Evolutionary conservation across 352 stramenopile species (phyloP), one percentile per base, ranked within the genome.

Genomic region (Aphanomyces cochlioides): DNA sequence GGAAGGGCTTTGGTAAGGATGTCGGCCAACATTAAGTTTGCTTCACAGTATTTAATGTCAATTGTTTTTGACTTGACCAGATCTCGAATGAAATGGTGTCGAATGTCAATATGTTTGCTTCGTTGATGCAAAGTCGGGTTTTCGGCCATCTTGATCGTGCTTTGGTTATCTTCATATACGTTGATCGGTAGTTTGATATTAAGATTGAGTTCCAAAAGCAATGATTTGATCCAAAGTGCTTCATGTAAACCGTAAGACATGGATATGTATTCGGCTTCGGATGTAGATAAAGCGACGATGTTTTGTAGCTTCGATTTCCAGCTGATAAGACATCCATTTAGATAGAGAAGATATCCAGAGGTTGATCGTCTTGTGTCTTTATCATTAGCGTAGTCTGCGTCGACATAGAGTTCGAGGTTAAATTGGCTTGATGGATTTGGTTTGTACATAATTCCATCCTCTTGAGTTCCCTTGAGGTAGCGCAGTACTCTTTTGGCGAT

Each of bases 361-460:
- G 50, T 63, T 7, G 43, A 41, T 7, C 36, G n/a, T 8, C 45
- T 13, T n/a, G 7, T 36, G 7, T 17, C 12, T 12, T 63, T 43
- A 37, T 69, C 63, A 5, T 69, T 63, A 6, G 63, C 63, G 28
- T 69, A 69, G 36, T 63, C 47, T 8, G 63, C n/a, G 28, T 69
- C 63, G 36, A 38, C n/a, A 10, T n/a, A 69, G 13, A 45, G 17
- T 41, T 38, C 34, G 45, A 69, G 28, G 28, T 28, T 28, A 2
- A 28, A 28, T 28, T 28, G 1, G 28, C 28, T 28, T 28, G 28
- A 28, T 28, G 28, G 28, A 28, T 28, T 28, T 28, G 28, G 28
- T 28, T 28, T 28, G 28, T 28, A 28, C 28, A 28, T 28, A 28
- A 28, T 28, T 28, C 28, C 28, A 28, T 28, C 28, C 28, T 28